A percentile compares a stretch with the other conserved stretches of the same genome.
Evolutionary conservation across 768 basidiomycete species (phyloP).

Genomic region (Pleurotus tuber-regium): DNA sequence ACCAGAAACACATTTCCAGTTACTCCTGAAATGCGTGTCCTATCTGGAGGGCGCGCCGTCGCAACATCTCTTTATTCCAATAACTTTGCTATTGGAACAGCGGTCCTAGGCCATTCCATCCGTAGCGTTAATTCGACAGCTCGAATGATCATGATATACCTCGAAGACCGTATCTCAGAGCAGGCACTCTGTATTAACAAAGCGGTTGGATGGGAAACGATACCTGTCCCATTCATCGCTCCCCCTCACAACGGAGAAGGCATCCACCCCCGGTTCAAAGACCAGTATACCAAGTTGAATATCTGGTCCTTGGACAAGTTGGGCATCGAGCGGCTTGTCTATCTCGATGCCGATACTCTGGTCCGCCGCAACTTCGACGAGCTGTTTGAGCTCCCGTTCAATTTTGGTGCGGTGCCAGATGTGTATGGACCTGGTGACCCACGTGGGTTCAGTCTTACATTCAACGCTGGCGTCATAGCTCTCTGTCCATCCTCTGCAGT

Average conservation of each 20-base stretch:
- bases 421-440: conserved; percentile 22
- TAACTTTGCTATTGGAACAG: conserved; percentile 24
- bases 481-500: conserved; percentile 28
- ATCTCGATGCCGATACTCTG: conserved; percentile 43
- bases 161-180: conserved; percentile 31
- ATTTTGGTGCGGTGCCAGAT: conserved; percentile 40
- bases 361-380: conserved; percentile 41
- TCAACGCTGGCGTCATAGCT: conserved; percentile 39
- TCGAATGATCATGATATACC: conserved; percentile 25
- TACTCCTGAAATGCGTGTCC: conserved; percentile 1
- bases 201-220: conserved; percentile 35
- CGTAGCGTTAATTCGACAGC: conserved; percentile 22
- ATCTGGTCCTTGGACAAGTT: conserved; percentile 35
- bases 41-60: conserved; percentile 19
- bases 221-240: conserved; percentile 32
- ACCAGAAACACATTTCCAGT: conserved; percentile 19
- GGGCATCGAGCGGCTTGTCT: conserved; percentile 31
- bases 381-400: conserved; percentile 39
- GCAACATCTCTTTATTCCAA: conserved; percentile 28
- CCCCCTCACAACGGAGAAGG: conserved; percentile 38
- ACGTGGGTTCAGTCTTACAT: conserved; percentile 31
- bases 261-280: conserved; percentile 31
- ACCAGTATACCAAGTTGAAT: conserved; percentile 43
- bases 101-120: conserved; percentile 27
- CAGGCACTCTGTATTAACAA: conserved; percentile 36